These are phyloP conservation scores for Coemansia sp. DNA, from an alignment of 192 early-diverging fungal genomes.

Conservation along the genomic window DNA sequence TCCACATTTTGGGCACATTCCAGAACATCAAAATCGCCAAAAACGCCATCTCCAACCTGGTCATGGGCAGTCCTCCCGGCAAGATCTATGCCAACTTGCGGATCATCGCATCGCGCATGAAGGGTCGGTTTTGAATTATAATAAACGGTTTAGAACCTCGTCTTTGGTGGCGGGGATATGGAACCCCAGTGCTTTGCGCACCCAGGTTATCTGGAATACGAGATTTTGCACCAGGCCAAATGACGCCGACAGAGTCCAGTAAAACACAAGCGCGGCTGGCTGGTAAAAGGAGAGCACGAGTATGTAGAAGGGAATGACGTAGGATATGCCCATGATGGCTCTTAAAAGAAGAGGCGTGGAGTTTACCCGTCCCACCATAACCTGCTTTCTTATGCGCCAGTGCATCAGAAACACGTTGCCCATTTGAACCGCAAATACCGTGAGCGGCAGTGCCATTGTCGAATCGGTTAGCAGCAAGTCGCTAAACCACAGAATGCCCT, in stretches of 20 bases:
- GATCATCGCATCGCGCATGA: constrained; percentile 84
- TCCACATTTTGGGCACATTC: constrained; percentile 93
- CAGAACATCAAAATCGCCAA: constrained; percentile 96
- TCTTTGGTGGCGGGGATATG: not conserved
- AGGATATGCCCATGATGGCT: not conserved
- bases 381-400: not conserved
- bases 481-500: constrained; percentile 42
- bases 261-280: constrained; percentile 27
- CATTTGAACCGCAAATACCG: constrained; percentile 7
- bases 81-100: constrained; percentile 92
- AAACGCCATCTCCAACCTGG: constrained; percentile 86
- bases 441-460: constrained; percentile 15
- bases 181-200: constrained; percentile 18
- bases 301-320: constrained; percentile 9
- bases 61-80: constrained; percentile 93
- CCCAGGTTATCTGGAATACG: constrained; percentile 11
- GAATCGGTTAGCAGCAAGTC: constrained; percentile 23
- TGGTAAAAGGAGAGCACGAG: constrained; percentile 1
- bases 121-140: constrained; percentile 63
- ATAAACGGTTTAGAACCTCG: not conserved
- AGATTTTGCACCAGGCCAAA: constrained; percentile 23
- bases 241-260: constrained; percentile 32
- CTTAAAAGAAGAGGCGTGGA: not conserved
- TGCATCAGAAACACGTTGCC: constrained; percentile 15
- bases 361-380: too few species aligned